phyloP scores from a whole-genome alignment of 441 rosid genomes.

The Populus hybrid region DNA sequence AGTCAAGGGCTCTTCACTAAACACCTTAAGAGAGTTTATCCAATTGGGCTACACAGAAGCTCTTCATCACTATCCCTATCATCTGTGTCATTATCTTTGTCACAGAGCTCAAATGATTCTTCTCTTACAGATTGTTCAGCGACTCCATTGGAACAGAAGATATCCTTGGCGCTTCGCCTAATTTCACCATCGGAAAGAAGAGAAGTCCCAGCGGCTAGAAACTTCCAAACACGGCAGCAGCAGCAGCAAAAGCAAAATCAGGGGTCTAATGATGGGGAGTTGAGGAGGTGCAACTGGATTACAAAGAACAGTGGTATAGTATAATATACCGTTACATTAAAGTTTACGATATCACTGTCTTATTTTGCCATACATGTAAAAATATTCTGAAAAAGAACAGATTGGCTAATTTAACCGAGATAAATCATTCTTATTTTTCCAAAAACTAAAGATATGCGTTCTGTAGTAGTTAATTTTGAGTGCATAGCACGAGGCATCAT shows the following conservation, averaged over 20 bases:
- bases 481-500: not conserved
- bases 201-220: conserved; percentile 29
- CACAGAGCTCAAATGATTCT: conserved; percentile 82
- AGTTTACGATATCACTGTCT: not conserved
- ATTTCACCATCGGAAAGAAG: conserved; percentile 47
- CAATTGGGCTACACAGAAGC: conserved; percentile 69
- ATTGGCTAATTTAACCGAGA: not conserved
- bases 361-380: not conserved
- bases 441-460: too few species aligned
- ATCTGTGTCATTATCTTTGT: conserved; percentile 69
- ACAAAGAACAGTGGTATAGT: conserved; percentile 79
- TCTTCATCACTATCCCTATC: conserved; percentile 71
- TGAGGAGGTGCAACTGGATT: conserved; percentile 83
- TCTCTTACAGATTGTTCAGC: conserved; percentile 48
- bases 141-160: conserved; percentile 53
- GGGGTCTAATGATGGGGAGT: conserved; percentile 44
- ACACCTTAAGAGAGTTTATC: conserved; percentile 76
- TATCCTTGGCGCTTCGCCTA: conserved; percentile 53
- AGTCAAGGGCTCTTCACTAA: conserved; percentile 44
- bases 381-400: too few species aligned
- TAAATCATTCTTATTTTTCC: not conserved
- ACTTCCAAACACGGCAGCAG: conserved; percentile 35
- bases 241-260: conserved; percentile 12
- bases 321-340: too few species aligned
- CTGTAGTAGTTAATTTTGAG: not conserved